These are phyloP conservation scores for Didymellaceae sp. DNA, from an alignment of 2,329 filamentous ascomycete genomes.

Conservation along the genomic window DNA sequence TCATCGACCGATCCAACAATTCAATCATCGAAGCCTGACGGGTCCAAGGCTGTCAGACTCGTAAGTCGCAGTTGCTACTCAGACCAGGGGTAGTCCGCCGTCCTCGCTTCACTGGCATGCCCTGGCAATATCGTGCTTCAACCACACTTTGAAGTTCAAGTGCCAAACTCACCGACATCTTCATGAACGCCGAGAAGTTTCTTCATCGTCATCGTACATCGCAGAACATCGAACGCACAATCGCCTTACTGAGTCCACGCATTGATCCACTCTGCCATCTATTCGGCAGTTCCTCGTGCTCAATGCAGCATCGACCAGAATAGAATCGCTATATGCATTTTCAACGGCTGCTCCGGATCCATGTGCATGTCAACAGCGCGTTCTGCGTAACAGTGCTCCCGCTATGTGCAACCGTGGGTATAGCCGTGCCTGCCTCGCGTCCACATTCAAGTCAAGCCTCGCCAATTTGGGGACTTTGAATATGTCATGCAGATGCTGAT, in stretches of 20 bases:
- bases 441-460: constrained; percentile 24
- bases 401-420: constrained; percentile 32
- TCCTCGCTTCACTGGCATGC: constrained; percentile 34
- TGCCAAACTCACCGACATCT: constrained; percentile 40
- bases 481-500: constrained; percentile 27
- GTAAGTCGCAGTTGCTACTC: constrained; percentile 8
- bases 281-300: constrained; percentile 39
- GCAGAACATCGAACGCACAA: constrained; percentile 14
- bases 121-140: constrained; percentile 22
- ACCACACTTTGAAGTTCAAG: constrained; percentile 24
- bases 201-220: constrained; percentile 24
- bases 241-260: constrained; percentile 33
- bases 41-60: constrained; percentile 15
- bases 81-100: constrained; percentile 16
- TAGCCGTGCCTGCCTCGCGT: constrained; percentile 37
- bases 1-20: constrained; percentile 31
- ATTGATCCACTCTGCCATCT: constrained; percentile 17
- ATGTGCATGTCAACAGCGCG: constrained; percentile 36
- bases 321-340: constrained; percentile 23
- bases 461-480: constrained; percentile 27
- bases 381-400: constrained; percentile 36
- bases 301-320: constrained; percentile 24
- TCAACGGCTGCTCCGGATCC: constrained; percentile 21
- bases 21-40: constrained; percentile 17
- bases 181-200: constrained; percentile 22